These are phyloP conservation scores for Phytophthora parvispora DNA, from an alignment of 352 stramenopile species.

Conservation along the genomic window DNA sequence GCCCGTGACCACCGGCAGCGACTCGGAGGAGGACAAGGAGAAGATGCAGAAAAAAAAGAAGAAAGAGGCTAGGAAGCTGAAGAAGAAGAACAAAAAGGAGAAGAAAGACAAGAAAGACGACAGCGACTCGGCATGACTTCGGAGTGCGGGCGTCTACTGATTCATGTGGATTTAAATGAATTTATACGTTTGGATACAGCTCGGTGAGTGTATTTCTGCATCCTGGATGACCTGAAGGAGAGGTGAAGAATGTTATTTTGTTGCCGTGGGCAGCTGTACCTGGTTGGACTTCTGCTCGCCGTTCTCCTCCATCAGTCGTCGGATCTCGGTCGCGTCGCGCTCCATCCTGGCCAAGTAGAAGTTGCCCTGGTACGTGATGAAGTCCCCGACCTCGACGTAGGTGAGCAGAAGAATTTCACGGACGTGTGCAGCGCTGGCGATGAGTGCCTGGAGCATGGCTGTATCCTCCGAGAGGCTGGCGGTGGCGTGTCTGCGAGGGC, in stretches of 20 bases:
- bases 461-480: not conserved
- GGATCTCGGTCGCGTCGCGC: constrained; percentile 59
- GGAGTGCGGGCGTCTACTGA: not conserved
- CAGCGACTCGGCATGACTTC: constrained; percentile 13
- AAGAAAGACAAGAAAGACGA: constrained; percentile 15
- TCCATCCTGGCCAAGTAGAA: constrained; percentile 83
- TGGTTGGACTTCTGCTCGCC: no score
- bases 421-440: not conserved
- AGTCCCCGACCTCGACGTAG: constrained; percentile 85
- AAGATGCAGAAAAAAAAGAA: constrained; percentile 17
- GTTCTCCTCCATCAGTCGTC: constrained; percentile 23
- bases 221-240: not conserved
- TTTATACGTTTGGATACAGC: constrained; percentile 21
- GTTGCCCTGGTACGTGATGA: constrained; percentile 65
- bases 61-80: constrained; percentile 22
- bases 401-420: not conserved
- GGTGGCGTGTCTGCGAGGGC: constrained; percentile 3
- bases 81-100: constrained; percentile 29
- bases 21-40: constrained; percentile 14
- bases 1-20: constrained; percentile 16
- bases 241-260: constrained; percentile 10
- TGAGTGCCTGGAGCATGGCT: not conserved
- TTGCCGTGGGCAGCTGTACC: constrained; percentile 9
- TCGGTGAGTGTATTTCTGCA: not conserved
- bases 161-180: constrained; percentile 14